These are phyloP conservation scores for Pichia kluyveri DNA, from an alignment of 805 yeast species.

Conservation along the genomic window DNA sequence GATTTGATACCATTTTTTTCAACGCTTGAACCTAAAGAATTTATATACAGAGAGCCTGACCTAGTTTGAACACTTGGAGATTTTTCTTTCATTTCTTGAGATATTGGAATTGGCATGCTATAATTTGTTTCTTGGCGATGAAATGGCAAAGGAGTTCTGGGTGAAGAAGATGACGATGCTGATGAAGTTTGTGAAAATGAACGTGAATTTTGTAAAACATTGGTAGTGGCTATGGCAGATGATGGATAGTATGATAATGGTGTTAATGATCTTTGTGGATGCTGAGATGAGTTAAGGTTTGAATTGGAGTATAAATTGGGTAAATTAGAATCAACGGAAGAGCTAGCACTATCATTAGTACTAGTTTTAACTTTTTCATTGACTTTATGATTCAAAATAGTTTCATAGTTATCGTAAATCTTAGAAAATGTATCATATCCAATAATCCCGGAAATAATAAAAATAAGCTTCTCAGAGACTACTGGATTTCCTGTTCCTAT, in stretches of 20 bases:
- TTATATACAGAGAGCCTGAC: neutral
- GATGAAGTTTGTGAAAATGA: neutral
- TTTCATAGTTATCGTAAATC: slow-evolving; percentile 5
- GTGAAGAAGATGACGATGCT: neutral
- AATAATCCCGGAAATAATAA: slow-evolving; percentile 42
- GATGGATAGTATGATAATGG: neutral
- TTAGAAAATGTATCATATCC: slow-evolving; percentile 26
- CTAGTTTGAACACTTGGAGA: neutral
- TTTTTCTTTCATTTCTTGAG: neutral
- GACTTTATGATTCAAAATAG: neutral
- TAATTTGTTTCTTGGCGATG: neutral
- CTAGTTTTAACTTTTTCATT: neutral
- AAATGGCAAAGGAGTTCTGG: neutral
- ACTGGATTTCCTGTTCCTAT: slow-evolving; percentile 49
- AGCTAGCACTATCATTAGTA: too few relatives aligned
- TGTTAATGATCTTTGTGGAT: too few relatives aligned
- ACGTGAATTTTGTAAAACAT: too few relatives aligned
- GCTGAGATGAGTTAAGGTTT: too few relatives aligned
- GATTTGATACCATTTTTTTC: neutral
- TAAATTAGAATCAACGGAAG: too few relatives aligned
- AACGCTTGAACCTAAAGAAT: neutral
- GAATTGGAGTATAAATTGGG: too few relatives aligned
- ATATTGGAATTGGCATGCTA: neutral
- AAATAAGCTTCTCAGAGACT: slow-evolving; percentile 45
- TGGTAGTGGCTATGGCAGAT: too few relatives aligned